A percentile compares a stretch with the other conserved stretches of the same genome.
Conservation (phyloP, 2,329 filamentous ascomycete species). For the Chrysoporthe cubensis region DNA sequence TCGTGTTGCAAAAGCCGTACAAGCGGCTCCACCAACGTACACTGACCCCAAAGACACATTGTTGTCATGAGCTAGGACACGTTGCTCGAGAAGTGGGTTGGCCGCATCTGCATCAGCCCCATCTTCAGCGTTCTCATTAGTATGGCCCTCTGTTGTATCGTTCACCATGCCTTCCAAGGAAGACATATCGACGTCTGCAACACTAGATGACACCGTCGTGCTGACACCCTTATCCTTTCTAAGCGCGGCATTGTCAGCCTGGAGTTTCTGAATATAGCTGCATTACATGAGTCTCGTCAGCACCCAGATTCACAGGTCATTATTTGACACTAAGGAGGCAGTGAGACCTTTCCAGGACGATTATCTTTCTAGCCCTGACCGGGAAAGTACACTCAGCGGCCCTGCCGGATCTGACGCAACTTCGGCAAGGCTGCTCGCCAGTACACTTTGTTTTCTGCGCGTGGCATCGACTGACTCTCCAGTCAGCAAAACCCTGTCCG, state of each 20-base stretch:
- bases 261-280: constrained; percentile 31
- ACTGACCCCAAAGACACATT: constrained; percentile 24
- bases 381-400: constrained; percentile 29
- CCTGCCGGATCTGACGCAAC: constrained; percentile 29
- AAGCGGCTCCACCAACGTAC: constrained; percentile 31
- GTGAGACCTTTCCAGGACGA: constrained; percentile 30
- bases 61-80: constrained; percentile 27
- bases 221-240: constrained; percentile 9
- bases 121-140: constrained; percentile 27
- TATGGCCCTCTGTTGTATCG: background rate
- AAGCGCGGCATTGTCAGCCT: constrained; percentile 30
- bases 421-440: constrained; percentile 29
- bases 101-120: constrained; percentile 26
- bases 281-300: background rate
- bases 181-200: background rate
- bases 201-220: constrained; percentile 6
- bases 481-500: constrained; percentile 6
- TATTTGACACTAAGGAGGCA: too few relatives aligned
- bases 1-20: constrained; percentile 30
- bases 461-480: constrained; percentile 30
- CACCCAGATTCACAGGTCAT: too few relatives aligned
- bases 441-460: constrained; percentile 32
- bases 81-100: constrained; percentile 30
- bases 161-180: background rate
- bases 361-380: constrained; percentile 30